Evolutionary conservation across 2,329 filamentous ascomycete species (phyloP).

Genomic region (Ilyonectria destructans): DNA sequence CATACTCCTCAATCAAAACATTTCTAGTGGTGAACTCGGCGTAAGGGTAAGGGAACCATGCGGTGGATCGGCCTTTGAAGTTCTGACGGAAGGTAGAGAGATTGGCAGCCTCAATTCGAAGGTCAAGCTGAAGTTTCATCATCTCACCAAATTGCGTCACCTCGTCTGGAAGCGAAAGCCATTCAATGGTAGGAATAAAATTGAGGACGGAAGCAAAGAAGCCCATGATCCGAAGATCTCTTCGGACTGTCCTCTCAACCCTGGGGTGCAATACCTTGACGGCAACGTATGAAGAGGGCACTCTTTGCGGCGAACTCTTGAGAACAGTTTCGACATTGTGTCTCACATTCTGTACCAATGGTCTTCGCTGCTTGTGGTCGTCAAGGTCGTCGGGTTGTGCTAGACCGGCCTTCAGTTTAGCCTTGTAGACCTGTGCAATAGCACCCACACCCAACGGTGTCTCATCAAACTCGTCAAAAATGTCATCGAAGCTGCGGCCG

Average conservation of each 20-base stretch:
- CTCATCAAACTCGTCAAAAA: constrained; percentile 96
- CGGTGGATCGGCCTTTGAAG: constrained; percentile 90
- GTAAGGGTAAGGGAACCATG: constrained; percentile 98
- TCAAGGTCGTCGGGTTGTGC: constrained; percentile 76
- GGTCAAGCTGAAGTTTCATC: constrained; percentile 97
- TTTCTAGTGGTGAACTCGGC: constrained; percentile 92
- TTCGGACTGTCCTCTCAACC: constrained; percentile 90
- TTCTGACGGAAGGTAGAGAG: constrained; percentile 90
- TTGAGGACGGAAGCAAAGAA: constrained; percentile 92
- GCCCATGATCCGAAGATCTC: constrained; percentile 93
- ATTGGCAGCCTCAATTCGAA: constrained; percentile 95
- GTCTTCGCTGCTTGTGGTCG: constrained; percentile 57
- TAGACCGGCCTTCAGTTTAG: constrained; percentile 87
- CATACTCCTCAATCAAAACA: constrained; percentile 95
- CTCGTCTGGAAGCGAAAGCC: constrained; percentile 96
- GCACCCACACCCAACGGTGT: constrained; percentile 92
- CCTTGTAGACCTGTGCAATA: constrained; percentile 98
- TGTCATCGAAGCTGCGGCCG: constrained; percentile 85
- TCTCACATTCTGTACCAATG: constrained; percentile 78
- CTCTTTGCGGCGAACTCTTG: constrained; percentile 87
- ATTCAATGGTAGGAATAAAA: constrained; percentile 92
- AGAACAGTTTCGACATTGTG: constrained; percentile 89
- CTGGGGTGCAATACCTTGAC: constrained; percentile 96
- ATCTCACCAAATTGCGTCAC: constrained; percentile 96
- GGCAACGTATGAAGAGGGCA: constrained; percentile 93